Percentiles rank a stretch among this genome's conserved stretches.
Conservation (phyloP, 257 asterid genomes). For the Cinchona pubescens region DNA sequence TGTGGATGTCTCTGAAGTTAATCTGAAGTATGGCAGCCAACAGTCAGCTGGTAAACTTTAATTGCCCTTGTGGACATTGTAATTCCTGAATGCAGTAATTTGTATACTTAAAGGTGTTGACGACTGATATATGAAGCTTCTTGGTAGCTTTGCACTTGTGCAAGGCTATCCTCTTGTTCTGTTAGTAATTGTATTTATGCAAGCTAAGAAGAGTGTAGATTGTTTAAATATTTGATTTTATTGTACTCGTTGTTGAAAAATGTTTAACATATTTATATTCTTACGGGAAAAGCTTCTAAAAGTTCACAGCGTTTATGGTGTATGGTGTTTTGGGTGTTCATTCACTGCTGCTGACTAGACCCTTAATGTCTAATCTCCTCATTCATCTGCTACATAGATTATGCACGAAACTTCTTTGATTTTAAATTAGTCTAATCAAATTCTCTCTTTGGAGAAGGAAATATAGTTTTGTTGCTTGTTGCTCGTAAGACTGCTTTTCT, state of each 20-base stretch:
- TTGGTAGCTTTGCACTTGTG: background rate
- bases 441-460: no score
- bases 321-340: background rate
- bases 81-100: background rate
- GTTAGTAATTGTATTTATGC: background rate
- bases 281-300: background rate
- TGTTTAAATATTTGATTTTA: background rate
- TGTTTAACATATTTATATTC: background rate
- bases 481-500: no score
- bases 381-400: no score
- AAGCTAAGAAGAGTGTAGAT: background rate
- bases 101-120: conserved; percentile 1
- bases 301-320: no score
- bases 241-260: background rate
- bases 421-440: no score
- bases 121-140: background rate
- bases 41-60: conserved; percentile 41
- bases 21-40: conserved; percentile 40
- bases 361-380: background rate
- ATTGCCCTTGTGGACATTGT: conserved; percentile 17
- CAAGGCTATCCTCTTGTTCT: background rate
- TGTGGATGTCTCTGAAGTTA: conserved; percentile 55
- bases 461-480: no score
- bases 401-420: no score
- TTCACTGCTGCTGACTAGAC: background rate